These are phyloP conservation scores for Podospora conica DNA, from an alignment of 495 filamentous ascomycete species.

Conservation along the genomic window DNA sequence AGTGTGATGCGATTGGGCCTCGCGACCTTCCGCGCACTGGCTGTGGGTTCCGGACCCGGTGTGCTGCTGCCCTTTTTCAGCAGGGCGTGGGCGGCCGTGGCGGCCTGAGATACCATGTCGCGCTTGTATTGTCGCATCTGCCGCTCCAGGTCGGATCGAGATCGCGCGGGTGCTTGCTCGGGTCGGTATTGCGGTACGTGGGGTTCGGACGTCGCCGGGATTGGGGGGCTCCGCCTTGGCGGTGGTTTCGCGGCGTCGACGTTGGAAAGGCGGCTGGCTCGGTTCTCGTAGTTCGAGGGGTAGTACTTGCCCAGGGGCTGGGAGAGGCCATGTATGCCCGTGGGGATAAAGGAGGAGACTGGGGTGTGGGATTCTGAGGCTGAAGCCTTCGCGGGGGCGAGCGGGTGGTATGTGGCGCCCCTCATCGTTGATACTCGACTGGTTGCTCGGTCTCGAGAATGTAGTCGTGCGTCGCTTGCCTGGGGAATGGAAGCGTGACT, in stretches of 20 bases:
- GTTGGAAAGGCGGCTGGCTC: constrained; percentile 14
- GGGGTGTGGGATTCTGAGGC: constrained; percentile 23
- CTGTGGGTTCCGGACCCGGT: background rate
- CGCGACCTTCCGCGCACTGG: background rate
- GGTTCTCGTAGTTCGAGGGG: constrained; percentile 45
- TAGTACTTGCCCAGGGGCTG: constrained; percentile 51
- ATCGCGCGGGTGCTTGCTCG: constrained; percentile 24
- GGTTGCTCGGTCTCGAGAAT: background rate
- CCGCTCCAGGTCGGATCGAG: constrained; percentile 41
- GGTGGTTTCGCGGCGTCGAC: constrained; percentile 14
- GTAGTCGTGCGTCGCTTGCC: background rate
- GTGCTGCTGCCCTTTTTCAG: constrained; percentile 12
- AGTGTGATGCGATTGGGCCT: background rate
- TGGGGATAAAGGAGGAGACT: constrained; percentile 40
- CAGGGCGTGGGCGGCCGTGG: constrained; percentile 36
- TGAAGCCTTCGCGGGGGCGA: background rate
- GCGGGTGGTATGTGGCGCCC: background rate
- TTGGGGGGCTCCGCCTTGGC: constrained; percentile 7
- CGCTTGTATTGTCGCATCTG: constrained; percentile 54
- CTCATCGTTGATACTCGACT: background rate
- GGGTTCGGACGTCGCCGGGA: constrained; percentile 24
- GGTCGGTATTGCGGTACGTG: constrained; percentile 23
- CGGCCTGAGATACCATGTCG: constrained; percentile 53
- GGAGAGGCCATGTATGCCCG: constrained; percentile 27
- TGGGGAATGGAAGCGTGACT: too few species aligned